A percentile compares a stretch with the other conserved stretches of the same genome.
Evolutionary conservation across 192 early-diverging fungal species (phyloP).

Genomic region (Chytriomyces sp.): DNA sequence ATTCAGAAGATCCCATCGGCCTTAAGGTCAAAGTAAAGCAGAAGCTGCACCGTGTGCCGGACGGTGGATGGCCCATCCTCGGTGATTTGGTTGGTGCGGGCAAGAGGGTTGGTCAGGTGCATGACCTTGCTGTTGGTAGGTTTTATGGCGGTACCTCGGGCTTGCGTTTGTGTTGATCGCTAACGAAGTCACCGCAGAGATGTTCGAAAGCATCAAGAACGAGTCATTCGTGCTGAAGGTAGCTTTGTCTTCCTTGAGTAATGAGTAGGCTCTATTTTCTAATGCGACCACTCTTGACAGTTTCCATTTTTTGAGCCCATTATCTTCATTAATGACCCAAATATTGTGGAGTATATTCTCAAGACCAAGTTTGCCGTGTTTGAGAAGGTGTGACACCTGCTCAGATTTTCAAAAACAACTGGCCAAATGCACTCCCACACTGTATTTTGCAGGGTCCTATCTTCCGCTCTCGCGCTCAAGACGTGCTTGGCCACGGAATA

Average conservation of each 20-base stretch:
- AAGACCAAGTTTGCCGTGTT: conserved; percentile 45
- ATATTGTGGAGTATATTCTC: conserved; percentile 38
- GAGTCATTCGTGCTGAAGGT: conserved; percentile 11
- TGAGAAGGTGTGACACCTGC: conserved; percentile 24
- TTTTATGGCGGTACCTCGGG: background rate
- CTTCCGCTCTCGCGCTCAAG: background rate
- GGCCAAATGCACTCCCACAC: too few species aligned
- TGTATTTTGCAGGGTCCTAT: background rate
- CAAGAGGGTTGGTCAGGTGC: background rate
- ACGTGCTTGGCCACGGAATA: conserved; percentile 63
- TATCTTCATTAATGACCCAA: conserved; percentile 34
- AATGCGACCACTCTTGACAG: too few species aligned
- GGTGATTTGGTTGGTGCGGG: background rate
- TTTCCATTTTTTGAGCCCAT: conserved; percentile 13
- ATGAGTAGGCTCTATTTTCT: too few species aligned
- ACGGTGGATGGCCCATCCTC: background rate
- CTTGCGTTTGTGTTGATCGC: background rate
- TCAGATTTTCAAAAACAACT: too few species aligned
- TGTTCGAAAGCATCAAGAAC: conserved; percentile 2
- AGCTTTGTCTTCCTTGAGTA: too few species aligned
- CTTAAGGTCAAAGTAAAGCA: background rate
- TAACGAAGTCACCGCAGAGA: background rate
- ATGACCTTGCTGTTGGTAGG: conserved; percentile 12
- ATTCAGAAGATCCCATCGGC: conserved; percentile 15
- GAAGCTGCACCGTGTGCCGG: background rate